Conservation (phyloP, 192 early-diverging fungal genomes). For the Linnemannia schmuckeri region DNA sequence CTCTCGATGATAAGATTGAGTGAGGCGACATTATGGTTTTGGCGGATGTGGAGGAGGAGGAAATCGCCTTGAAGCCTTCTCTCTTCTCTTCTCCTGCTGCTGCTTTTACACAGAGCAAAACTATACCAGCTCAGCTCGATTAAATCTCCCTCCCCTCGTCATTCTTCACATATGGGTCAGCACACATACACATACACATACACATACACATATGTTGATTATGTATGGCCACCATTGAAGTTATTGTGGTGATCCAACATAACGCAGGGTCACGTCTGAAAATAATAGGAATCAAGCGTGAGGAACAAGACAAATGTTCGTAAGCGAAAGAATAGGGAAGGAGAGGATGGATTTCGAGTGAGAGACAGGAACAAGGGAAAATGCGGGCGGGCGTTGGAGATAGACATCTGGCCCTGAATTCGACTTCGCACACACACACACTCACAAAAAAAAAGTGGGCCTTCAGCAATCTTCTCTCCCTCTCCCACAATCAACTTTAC, state of each 20-base stretch:
- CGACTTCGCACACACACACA: not conserved
- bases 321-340: not conserved
- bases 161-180: too few relatives aligned
- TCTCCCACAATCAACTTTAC: not conserved
- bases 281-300: too few relatives aligned
- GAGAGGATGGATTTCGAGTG: not conserved
- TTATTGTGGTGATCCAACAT: too few relatives aligned
- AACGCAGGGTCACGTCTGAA: too few relatives aligned
- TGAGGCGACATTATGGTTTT: not conserved
- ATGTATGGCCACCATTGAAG: too few relatives aligned
- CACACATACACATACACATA: too few relatives aligned
- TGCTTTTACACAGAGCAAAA: too few relatives aligned
- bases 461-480: not conserved
- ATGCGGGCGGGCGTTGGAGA: not conserved
- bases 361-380: constrained; percentile 8
- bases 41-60: constrained; percentile 7
- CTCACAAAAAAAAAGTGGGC: not conserved
- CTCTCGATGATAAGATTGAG: constrained; percentile 9
- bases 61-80: not conserved
- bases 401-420: not conserved
- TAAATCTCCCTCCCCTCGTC: too few relatives aligned
- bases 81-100: too few relatives aligned
- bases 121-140: too few relatives aligned
- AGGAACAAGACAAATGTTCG: not conserved
- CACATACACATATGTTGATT: too few relatives aligned